phyloP scores from a whole-genome alignment of 345 rosid genomes.

The Populus davidiana region DNA sequence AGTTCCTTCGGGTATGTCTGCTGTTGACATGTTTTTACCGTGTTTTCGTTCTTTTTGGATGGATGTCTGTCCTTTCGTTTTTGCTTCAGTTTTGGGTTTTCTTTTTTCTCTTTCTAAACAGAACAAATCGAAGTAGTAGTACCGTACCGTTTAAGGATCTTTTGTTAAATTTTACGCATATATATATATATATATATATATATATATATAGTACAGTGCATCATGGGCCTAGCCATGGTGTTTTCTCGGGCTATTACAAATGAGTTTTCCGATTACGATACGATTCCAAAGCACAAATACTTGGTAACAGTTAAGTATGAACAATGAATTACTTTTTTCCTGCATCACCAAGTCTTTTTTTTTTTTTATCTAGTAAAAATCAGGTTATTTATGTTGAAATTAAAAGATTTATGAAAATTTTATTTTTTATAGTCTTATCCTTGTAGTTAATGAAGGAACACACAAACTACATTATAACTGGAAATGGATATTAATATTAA shows the following conservation, averaged over 20 bases:
- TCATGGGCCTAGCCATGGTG: neutral
- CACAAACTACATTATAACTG: too few relatives aligned
- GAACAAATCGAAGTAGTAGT: neutral
- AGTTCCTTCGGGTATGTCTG: conserved; percentile 60
- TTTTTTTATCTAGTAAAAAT: too few relatives aligned
- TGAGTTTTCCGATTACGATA: neutral
- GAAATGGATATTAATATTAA: too few relatives aligned
- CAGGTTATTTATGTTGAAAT: too few relatives aligned
- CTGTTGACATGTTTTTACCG: conserved; percentile 18
- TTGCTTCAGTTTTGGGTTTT: neutral
- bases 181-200: too few relatives aligned
- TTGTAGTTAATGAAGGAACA: too few relatives aligned
- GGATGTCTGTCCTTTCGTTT: neutral
- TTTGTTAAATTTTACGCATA: neutral
- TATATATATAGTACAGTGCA: neutral
- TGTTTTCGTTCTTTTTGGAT: neutral
- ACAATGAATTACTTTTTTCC: too few relatives aligned
- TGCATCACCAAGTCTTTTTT: too few relatives aligned
- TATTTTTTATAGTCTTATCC: too few relatives aligned
- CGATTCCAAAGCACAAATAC: neutral
- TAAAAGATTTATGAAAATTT: too few relatives aligned
- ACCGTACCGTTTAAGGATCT: neutral
- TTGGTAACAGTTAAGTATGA: too few relatives aligned
- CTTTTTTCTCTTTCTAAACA: neutral
- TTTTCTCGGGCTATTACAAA: neutral